Evolutionary conservation across 257 asterid species (phyloP), one percentile per base, ranked within the genome.

Genomic region (Ehretia macrophylla): DNA sequence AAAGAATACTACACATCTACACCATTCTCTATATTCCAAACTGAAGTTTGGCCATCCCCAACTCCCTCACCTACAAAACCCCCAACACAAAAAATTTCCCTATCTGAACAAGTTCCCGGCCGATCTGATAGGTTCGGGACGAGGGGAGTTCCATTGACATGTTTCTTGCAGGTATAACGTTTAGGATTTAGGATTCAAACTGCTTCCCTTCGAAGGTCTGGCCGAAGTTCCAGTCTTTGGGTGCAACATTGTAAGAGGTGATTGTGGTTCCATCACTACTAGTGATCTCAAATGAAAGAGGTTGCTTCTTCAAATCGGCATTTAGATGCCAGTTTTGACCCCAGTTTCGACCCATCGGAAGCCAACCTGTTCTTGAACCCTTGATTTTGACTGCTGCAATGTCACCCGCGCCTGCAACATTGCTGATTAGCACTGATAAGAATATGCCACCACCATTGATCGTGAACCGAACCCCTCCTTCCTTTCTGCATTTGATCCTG

Each of bases 191-290:
- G 13, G 72, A 60, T n/a, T 63, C 79, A 18, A 81, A 84, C 46
- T 84, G 93, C 73, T 84, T 84, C 58, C 84, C 88, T 71, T 66
- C 83, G 32, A 84, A 84, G 55, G 86, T 69, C 71, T 84, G 93
- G 17, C 86, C 86, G 19, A 69, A 84, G 42, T 32, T 71, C 88
- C 93, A 84, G 55, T 64, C 76, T 67, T 54, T 59, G 42, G 93
- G 83, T 32, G 81, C 84, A 46, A 77, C 84, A 65, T 35, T 62
- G 67, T 70, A 84, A 49, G 88, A 77, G 62, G 88, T 64, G 56
- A 81, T 60, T 27, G 84, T 79, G 55, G 42, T 54, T 55, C 84
- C 69, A 60, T 76, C 83, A 32, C 84, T 59, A 14, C 73, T 75
- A 9, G 84, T 72, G 23, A 79, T 58, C 80, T 84, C 92, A n/a